These are phyloP conservation scores for Wilcoxina mikolae DNA, from an alignment of 495 filamentous ascomycete species.

Conservation along the genomic window DNA sequence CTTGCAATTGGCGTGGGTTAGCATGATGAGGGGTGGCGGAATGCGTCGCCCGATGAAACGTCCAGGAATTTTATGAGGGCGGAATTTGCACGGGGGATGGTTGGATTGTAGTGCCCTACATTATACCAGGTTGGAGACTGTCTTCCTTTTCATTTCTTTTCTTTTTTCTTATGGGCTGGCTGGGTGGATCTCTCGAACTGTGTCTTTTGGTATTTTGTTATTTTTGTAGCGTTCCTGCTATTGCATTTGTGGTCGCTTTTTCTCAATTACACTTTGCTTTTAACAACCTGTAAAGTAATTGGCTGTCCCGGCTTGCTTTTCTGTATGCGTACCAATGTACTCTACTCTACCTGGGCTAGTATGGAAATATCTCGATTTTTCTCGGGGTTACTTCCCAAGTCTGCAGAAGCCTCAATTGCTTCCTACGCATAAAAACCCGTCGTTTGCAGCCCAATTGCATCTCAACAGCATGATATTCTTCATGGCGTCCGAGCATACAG, in stretches of 20 bases:
- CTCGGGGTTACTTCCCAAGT: no score
- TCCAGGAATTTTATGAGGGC: no score
- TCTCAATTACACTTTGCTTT: neutral
- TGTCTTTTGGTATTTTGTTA: neutral
- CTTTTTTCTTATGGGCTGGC: neutral
- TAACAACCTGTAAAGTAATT: neutral
- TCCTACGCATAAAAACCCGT: no score
- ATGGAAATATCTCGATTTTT: no score
- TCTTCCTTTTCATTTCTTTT: slow-evolving; percentile 1
- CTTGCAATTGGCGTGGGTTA: no score
- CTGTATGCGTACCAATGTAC: neutral
- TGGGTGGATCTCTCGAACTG: neutral
- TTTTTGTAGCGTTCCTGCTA: neutral
- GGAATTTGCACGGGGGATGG: no score
- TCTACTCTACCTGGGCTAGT: neutral
- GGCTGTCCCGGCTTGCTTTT: neutral
- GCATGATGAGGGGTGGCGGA: no score
- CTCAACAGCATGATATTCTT: neutral
- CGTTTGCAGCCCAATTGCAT: neutral
- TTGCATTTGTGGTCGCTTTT: neutral
- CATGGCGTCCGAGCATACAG: neutral
- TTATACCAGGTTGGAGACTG: neutral
- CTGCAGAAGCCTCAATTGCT: no score
- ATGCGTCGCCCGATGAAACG: no score
- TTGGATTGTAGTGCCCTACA: no score